Evolutionary conservation across 2,329 filamentous ascomycete genomes (phyloP).

Genomic region (Grosmannia penicillata): DNA sequence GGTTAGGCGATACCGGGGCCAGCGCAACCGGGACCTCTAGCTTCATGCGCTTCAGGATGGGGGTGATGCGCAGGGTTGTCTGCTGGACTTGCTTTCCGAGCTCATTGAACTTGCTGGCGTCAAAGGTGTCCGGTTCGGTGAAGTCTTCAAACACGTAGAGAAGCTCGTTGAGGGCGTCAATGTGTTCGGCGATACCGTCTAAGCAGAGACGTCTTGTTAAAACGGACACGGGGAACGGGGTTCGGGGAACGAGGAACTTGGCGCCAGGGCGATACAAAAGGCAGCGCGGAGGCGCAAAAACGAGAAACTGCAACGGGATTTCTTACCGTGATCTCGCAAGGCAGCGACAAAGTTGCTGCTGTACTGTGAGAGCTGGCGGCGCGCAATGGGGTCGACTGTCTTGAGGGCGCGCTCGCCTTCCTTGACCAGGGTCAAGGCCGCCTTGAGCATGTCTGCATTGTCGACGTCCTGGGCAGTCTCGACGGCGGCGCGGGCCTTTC

Average conservation of each 20-base stretch:
- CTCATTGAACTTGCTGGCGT: slow-evolving; percentile 32
- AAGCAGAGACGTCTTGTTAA: neutral
- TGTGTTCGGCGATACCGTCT: slow-evolving; percentile 35
- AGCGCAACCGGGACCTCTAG: slow-evolving; percentile 18
- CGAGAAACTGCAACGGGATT: neutral
- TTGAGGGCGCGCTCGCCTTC: slow-evolving; percentile 25
- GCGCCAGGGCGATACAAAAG: neutral
- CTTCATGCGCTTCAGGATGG: slow-evolving; percentile 39
- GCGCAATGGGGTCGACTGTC: slow-evolving; percentile 35
- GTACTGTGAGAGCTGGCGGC: slow-evolving; percentile 31
- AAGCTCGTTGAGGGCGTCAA: slow-evolving; percentile 31
- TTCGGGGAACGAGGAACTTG: too few relatives aligned
- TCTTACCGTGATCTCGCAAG: slow-evolving; percentile 37
- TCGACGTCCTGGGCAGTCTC: slow-evolving; percentile 28
- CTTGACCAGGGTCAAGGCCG: slow-evolving; percentile 22
- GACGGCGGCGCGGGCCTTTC: slow-evolving; percentile 31
- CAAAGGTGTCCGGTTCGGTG: slow-evolving; percentile 32
- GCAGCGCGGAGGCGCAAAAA: neutral
- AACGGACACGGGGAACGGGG: too few relatives aligned
- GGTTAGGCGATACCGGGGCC: neutral
- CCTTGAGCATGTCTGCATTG: slow-evolving; percentile 31
- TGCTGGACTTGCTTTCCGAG: slow-evolving; percentile 32
- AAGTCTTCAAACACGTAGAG: slow-evolving; percentile 45
- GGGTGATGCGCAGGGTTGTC: slow-evolving; percentile 31
- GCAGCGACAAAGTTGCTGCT: slow-evolving; percentile 32